These are phyloP conservation scores for Colletotrichum sp. DNA, from an alignment of 2,329 filamentous ascomycete genomes.

Conservation along the genomic window DNA sequence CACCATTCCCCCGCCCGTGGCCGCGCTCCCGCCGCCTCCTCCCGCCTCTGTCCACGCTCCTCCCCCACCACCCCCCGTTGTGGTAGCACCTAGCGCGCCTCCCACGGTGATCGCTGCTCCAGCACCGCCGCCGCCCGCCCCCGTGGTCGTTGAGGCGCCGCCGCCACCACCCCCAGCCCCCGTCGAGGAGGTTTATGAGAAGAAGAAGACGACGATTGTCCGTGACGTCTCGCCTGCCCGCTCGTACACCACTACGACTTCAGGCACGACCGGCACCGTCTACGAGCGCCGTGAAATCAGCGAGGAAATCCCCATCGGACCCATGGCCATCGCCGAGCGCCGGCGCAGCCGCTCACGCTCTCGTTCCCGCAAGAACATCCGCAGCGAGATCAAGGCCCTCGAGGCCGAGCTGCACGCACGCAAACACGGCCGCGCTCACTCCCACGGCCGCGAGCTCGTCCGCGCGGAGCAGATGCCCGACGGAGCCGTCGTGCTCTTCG, in stretches of 20 bases:
- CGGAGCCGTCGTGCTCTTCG: conserved; percentile 68
- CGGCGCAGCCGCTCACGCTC: conserved; percentile 48
- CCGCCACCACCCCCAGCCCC: conserved; percentile 33
- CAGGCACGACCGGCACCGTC: conserved; percentile 38
- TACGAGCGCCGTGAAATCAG: conserved; percentile 43
- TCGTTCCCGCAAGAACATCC: conserved; percentile 64
- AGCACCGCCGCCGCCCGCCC: conserved; percentile 26
- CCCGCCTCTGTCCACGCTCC: conserved; percentile 25
- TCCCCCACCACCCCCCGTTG: conserved; percentile 8
- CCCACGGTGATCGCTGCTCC: conserved; percentile 28
- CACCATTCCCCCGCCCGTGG: conserved; percentile 29
- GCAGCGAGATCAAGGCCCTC: conserved; percentile 73
- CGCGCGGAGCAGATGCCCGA: conserved; percentile 62
- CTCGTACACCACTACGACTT: conserved; percentile 39
- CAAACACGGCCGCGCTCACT: conserved; percentile 36
- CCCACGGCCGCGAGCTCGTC: conserved; percentile 55
- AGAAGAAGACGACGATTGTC: conserved; percentile 50
- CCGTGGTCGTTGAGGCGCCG: conserved; percentile 37
- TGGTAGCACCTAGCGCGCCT: conserved; percentile 34
- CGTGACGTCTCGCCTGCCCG: conserved; percentile 56
- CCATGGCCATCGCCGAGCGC: conserved; percentile 44
- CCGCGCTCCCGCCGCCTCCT: conserved; percentile 29
- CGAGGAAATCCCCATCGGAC: conserved; percentile 38
- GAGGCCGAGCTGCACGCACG: conserved; percentile 62
- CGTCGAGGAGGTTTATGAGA: conserved; percentile 46